Evolutionary conservation across 2,329 filamentous ascomycete genomes (phyloP).

Genomic region (Westerdykella sp.): DNA sequence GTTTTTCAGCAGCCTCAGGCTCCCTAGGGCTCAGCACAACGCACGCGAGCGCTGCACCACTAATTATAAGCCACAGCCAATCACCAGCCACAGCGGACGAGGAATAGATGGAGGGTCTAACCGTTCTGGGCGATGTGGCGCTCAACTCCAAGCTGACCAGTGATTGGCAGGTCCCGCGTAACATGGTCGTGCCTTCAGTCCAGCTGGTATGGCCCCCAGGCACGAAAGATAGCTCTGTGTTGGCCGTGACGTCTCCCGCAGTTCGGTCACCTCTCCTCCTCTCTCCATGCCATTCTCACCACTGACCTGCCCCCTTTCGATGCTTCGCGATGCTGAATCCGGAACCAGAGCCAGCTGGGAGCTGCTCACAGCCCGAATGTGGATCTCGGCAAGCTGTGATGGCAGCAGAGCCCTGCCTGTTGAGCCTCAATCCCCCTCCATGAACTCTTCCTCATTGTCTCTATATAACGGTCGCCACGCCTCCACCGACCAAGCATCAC

Average conservation of each 20-base stretch:
- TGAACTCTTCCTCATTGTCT: constrained; percentile 21
- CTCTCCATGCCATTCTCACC: constrained; percentile 24
- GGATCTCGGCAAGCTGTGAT: constrained; percentile 34
- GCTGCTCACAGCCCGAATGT: constrained; percentile 31
- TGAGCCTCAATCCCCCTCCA: constrained; percentile 25
- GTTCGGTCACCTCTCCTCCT: constrained; percentile 10
- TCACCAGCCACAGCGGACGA: constrained; percentile 7
- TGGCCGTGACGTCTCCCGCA: constrained; percentile 18
- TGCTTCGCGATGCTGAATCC: constrained; percentile 31
- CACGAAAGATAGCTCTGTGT: constrained; percentile 21
- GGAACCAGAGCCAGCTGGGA: constrained; percentile 31
- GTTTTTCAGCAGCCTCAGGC: neutral
- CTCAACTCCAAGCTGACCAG: constrained; percentile 22
- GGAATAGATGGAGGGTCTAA: constrained; percentile 8
- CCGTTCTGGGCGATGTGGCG: constrained; percentile 22
- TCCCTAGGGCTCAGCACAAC: constrained; percentile 19
- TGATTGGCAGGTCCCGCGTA: constrained; percentile 20
- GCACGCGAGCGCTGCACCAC: constrained; percentile 27
- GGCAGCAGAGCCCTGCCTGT: constrained; percentile 33
- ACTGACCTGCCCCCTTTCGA: constrained; percentile 22
- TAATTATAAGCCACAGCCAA: constrained; percentile 29
- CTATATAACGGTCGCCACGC: constrained; percentile 35
- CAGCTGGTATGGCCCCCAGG: constrained; percentile 28
- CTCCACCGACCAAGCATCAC: constrained; percentile 19
- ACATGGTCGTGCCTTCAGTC: constrained; percentile 15